phyloP scores from a whole-genome alignment of 2,329 filamentous ascomycete genomes.

The Dactylonectria estremocensis region DNA sequence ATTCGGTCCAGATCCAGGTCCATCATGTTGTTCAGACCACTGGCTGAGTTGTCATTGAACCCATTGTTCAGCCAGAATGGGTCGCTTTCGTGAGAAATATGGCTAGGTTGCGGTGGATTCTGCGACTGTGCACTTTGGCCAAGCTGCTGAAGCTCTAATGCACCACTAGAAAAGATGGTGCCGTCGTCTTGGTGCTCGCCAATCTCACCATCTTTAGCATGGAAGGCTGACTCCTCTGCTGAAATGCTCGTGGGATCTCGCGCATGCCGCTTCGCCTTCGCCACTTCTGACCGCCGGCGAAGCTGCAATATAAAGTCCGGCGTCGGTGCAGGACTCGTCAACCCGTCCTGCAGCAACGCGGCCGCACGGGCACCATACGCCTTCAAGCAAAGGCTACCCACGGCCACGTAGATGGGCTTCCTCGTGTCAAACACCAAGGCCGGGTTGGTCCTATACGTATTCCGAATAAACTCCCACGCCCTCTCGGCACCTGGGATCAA shows the following conservation, averaged over 20 bases:
- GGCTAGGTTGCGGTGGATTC: not conserved
- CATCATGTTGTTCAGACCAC: not conserved
- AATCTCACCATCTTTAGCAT: not conserved
- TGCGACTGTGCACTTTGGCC: not conserved
- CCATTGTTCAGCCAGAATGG: not conserved
- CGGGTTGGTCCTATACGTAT: not conserved
- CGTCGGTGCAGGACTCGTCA: not conserved
- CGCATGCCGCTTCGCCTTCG: not conserved
- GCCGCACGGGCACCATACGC: not conserved
- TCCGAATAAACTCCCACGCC: not conserved
- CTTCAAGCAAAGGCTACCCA: not conserved
- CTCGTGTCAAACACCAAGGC: not conserved
- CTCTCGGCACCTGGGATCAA: not conserved
- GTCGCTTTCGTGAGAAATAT: not conserved
- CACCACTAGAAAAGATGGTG: not conserved
- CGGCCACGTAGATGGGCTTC: not conserved
- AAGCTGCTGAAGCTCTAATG: not conserved
- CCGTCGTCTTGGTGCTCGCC: not conserved
- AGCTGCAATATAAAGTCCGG: not conserved
- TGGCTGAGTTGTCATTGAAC: not conserved
- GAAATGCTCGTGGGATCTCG: not conserved
- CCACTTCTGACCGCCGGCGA: not conserved
- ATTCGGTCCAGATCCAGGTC: not conserved
- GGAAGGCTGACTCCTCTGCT: not conserved
- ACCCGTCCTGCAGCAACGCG: not conserved